Evolutionary conservation across 139 green algal genomes (phyloP), one percentile per base, ranked within the genome.

Genomic region (Chlamydomonas sphaeroides): DNA sequence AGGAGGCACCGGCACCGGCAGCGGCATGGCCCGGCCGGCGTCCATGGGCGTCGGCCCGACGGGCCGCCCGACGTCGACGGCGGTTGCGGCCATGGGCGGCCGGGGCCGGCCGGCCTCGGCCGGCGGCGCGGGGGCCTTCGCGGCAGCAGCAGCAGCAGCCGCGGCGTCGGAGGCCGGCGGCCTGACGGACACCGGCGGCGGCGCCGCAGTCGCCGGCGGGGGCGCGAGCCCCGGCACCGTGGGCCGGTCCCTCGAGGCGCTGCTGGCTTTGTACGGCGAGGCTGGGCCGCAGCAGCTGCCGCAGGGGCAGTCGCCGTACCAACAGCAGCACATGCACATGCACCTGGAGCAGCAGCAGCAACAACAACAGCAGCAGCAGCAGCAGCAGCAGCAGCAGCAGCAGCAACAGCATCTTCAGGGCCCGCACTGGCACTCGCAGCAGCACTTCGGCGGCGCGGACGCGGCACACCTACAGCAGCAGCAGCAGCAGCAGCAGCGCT

Each of bases 281-380:
- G n/a, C n/a, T 65, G 28, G 59, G 28, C 28, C n/a, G n/a, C 73
- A 68, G 57, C 35, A 69, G 39, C 25, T 62, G 30, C 73, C 59
- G 3, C 59, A 65, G 59, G 25, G 23, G 59, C 65, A 53, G 36
- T 36, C 30, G 4, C 36, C 14, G 38, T 25, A 21, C 5, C 36
- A 26, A 6, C 17, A 30, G 28, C 11, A 65, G 8, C 28, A 17
- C 30, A 57, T 56, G 57, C 35, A 69, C 49, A 17, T 56, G 39
- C 28, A 72, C 36, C 61, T 45, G 15, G 35, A 79, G 53, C 71
- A 57, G 56, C 56, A 51, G 49, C 74, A 70, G 41, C 59, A 71
- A 5, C 74, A 65, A 39, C 59, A 71, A 48, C 59, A 49, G 41
- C 59, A 72, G 53, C 74, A 81, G 17, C 59, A 71, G 39, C 5